Evolutionary conservation across 108 stramenopile species (phyloP), one percentile per base, ranked within the genome.

Genomic region (Cyclotella distinguenda): DNA sequence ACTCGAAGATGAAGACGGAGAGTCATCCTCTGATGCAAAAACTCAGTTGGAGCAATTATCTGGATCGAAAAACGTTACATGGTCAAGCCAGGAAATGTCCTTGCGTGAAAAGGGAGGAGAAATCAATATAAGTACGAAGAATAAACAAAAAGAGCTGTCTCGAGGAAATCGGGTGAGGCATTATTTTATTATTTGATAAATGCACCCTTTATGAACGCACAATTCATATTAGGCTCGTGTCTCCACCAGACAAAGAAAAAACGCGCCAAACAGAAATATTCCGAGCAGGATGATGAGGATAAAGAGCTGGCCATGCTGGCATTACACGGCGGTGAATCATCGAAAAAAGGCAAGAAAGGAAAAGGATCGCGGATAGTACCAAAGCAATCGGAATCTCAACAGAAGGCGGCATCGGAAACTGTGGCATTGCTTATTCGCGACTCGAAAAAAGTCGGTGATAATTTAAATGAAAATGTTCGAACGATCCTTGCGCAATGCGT

Each of bases 241-340:
- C n/a, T n/a, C n/a, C n/a, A n/a, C n/a, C n/a, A n/a, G n/a, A n/a
- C 82, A 9, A 94, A 91, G 56, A 52, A 82, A 58, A 91, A 89
- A 72, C 59, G 72, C 6, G 68, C 70, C 26, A 80, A 82, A 27
- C 86, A 80, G 51, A 96, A 95, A 65, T 98, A 99, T 72, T 82
- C 68, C 7, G 97, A 99, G 36, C 97, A 99, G 86, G 97, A 97
- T 64, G 98, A 97, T 1, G 97, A 97, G 49, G 98, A 99, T 72
- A 65, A 86, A 23, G 86, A 89, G 45, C 78, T 97, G 13, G 96
- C 96, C 2, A 80, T 98, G 81, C 46, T 94, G 57, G 94, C 91
- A 21, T 72, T 97, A 27, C 91, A 95, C 23, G 94, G 86, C 6
- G 95, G 96, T 7, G 84, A 91, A 49, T 81, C 82, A 44, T 39